A percentile compares a stretch with the other conserved stretches of the same genome.
phyloP scores from a whole-genome alignment of 2,329 filamentous ascomycete genomes.

The Cytospora paraplurivora region DNA sequence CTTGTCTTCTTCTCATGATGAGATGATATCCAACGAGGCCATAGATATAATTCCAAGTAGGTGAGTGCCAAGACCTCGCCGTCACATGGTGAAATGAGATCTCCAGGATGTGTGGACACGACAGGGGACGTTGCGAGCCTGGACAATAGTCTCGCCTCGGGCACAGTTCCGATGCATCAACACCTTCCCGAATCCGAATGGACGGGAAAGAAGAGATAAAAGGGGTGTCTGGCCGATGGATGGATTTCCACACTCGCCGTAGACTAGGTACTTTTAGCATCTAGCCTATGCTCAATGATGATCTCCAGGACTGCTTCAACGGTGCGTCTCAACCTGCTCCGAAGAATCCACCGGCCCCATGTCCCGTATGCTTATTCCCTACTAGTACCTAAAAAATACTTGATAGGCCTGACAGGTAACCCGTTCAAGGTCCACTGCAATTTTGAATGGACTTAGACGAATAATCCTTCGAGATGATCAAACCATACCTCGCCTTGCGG shows the following conservation, averaged over 20 bases:
- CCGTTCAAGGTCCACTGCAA: constrained; percentile 8
- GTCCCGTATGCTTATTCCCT: constrained; percentile 5
- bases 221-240: not conserved
- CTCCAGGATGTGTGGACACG: constrained; percentile 15
- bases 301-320: not conserved
- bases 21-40: not conserved
- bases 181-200: constrained; percentile 4
- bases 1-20: not conserved
- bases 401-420: constrained; percentile 1
- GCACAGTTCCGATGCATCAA: not conserved
- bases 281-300: not conserved
- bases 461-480: not conserved
- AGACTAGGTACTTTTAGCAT: not conserved
- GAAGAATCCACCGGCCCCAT: not conserved
- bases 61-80: constrained; percentile 6
- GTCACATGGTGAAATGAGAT: constrained; percentile 13
- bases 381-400: not conserved
- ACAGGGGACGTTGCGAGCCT: constrained; percentile 7
- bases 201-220: constrained; percentile 1
- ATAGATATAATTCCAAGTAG: constrained; percentile 1
- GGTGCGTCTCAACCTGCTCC: constrained; percentile 6
- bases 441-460: constrained; percentile 1
- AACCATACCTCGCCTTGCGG: not conserved
- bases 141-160: constrained; percentile 10
- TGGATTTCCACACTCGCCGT: not conserved